Evolutionary conservation across 306 rosid species (phyloP).

Genomic region (Quercus wislizeni): DNA sequence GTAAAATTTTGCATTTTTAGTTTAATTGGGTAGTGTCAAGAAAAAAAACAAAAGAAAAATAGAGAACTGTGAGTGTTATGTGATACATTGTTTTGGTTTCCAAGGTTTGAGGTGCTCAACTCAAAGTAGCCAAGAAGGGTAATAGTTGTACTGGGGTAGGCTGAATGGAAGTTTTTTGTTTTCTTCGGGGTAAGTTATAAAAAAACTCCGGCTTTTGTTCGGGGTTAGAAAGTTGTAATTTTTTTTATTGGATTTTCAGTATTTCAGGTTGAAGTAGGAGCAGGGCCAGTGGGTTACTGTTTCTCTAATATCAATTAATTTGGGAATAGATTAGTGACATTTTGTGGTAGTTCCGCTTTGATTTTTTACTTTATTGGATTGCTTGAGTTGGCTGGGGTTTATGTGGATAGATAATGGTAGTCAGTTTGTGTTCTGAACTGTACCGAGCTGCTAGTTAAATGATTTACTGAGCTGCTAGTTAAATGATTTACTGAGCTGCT

Average conservation of each 20-base stretch:
- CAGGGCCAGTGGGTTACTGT: not conserved
- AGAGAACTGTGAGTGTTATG: conserved; percentile 8
- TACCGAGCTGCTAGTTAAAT: not conserved
- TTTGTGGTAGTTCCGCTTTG: not conserved
- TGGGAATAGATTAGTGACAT: not conserved
- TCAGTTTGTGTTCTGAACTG: not conserved
- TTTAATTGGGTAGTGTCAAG: not conserved
- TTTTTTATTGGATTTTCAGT: not conserved
- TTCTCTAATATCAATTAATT: not conserved
- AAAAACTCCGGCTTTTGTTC: not conserved
- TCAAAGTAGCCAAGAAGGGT: not conserved
- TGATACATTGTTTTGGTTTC: conserved; percentile 8
- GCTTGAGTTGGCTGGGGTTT: not conserved
- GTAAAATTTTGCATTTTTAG: not conserved
- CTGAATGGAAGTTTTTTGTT: not conserved
- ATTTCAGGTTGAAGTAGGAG: not conserved
- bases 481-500: not conserved
- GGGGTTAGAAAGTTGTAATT: not conserved
- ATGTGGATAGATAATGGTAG: not conserved
- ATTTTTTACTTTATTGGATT: not conserved
- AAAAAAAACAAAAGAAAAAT: not conserved
- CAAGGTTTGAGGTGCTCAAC: not conserved
- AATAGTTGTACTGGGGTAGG: not conserved
- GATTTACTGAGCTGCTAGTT: not conserved
- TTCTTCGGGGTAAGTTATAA: not conserved